Conservation (phyloP, 2,329 filamentous ascomycete species). For the Talaromyces albobiverticillius region DNA sequence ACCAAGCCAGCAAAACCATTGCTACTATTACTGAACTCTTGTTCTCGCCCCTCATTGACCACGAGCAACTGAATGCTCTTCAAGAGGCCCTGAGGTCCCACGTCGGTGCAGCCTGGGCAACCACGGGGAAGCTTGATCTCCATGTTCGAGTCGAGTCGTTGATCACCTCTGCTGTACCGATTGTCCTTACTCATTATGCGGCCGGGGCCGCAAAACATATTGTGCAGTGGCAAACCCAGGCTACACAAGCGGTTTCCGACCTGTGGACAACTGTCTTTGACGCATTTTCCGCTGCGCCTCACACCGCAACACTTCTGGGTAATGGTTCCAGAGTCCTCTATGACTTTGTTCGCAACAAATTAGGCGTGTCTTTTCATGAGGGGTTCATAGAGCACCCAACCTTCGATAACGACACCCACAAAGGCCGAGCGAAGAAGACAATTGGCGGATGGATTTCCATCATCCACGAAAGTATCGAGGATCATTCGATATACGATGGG, state of each 20-base stretch:
- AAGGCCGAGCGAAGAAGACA: conserved; percentile 17
- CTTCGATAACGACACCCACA: neutral
- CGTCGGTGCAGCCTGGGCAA: neutral
- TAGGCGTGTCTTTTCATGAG: conserved; percentile 31
- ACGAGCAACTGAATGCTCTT: neutral
- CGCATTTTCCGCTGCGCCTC: neutral
- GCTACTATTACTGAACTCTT: neutral
- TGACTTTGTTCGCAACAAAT: conserved; percentile 29
- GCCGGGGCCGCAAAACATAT: neutral
- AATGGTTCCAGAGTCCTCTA: conserved; percentile 31
- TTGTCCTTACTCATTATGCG: conserved; percentile 18
- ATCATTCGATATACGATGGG: conserved; percentile 1
- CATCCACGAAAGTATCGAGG: conserved; percentile 6
- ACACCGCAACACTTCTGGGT: conserved; percentile 13
- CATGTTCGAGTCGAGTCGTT: neutral
- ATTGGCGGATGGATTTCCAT: conserved; percentile 15
- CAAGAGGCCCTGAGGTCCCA: neutral
- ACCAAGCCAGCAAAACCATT: neutral
- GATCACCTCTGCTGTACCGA: neutral
- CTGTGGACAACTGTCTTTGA: neutral
- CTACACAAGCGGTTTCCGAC: neutral
- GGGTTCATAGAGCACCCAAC: conserved; percentile 29
- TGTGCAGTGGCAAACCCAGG: neutral
- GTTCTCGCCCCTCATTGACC: neutral
- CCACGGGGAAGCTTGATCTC: neutral